Evolutionary conservation across 768 basidiomycete genomes (phyloP), one percentile per base, ranked within the genome.

Genomic region (Dacryopinax primogenitus): DNA sequence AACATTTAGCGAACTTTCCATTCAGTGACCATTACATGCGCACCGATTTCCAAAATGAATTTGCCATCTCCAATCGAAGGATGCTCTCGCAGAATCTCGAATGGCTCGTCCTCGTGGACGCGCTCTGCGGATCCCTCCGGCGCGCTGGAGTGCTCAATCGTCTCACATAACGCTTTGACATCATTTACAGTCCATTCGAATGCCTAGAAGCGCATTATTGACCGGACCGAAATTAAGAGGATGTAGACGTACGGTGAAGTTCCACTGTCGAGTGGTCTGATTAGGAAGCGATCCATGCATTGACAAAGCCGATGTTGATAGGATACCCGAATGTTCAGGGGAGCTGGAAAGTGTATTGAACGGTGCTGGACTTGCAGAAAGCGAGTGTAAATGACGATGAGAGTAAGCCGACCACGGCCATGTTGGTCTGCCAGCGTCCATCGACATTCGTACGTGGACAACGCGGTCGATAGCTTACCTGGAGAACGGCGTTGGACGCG

Each of bases 161-260:
- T 82, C 64, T 85, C 79, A 37, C 79, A 77, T 41, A 89, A 75
- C 65, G 80, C 82, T 62, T 77, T 75, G 4, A 86, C 79, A 68
- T 85, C 80, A 32, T 79, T 78, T 26, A 89, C 79, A 9, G 78
- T 76, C 86, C 87, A 88, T 73, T 90, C 86, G 69, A 88, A 86
- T 0, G 85, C 85, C 86, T 88, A 64, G 44, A 47, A 12, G 62
- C 45, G 23, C 23, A 33, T 68, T 65, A 12, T 36, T 2, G 21
- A 62, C 16, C 11, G 33, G 35, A 12, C 33, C 3, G 30, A 35
- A 45, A 67, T 45, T 62, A 32, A 30, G 1, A 15, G 33, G 45
- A 37, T 41, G n/a, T n/a, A n/a, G n/a, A 72, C 79, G 70, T 70
- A 83, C 86, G 68, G 80, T 81, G 69, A 86, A 85, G 2, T 82